Conservation (phyloP, 2,329 filamentous ascomycete genomes). For the Fusarium falciforme region DNA sequence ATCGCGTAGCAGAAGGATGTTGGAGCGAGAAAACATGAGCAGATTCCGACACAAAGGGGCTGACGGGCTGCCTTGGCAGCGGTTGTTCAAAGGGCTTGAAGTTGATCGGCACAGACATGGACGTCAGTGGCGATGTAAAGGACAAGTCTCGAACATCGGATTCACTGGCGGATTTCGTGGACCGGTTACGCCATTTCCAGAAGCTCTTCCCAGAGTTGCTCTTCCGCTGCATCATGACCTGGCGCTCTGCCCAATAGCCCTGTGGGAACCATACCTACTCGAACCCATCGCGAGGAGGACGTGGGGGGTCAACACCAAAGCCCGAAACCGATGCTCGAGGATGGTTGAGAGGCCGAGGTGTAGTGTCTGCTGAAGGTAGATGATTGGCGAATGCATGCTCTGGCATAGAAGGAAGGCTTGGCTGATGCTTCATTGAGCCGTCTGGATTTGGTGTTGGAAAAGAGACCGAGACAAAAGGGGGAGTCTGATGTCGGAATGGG, state of each 20-base stretch:
- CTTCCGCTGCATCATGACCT: conserved; percentile 44
- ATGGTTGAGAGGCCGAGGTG: conserved; percentile 1
- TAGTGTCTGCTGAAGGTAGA: neutral
- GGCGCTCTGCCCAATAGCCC: conserved; percentile 73
- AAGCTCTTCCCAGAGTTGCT: conserved; percentile 50
- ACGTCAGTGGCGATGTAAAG: conserved; percentile 41
- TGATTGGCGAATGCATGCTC: conserved; percentile 11
- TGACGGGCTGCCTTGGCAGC: conserved; percentile 41
- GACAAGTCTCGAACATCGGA: conserved; percentile 37
- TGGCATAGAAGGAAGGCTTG: conserved; percentile 29
- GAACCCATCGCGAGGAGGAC: conserved; percentile 63
- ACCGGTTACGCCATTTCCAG: conserved; percentile 57
- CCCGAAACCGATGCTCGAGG: conserved; percentile 10
- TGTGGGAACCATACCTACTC: conserved; percentile 74
- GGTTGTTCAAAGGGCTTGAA: conserved; percentile 23
- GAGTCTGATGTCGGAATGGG: conserved; percentile 27
- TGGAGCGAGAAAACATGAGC: conserved; percentile 62
- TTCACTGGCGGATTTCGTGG: conserved; percentile 52
- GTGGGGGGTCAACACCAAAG: conserved; percentile 62
- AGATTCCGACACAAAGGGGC: conserved; percentile 60
- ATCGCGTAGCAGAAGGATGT: conserved; percentile 34
- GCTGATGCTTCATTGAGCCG: conserved; percentile 27
- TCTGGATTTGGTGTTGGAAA: conserved; percentile 13
- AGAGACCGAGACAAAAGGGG: conserved; percentile 23
- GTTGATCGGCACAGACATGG: conserved; percentile 27